Evolutionary conservation across 208 protist species (phyloP).

Genomic region (Leishmania tropica): DNA sequence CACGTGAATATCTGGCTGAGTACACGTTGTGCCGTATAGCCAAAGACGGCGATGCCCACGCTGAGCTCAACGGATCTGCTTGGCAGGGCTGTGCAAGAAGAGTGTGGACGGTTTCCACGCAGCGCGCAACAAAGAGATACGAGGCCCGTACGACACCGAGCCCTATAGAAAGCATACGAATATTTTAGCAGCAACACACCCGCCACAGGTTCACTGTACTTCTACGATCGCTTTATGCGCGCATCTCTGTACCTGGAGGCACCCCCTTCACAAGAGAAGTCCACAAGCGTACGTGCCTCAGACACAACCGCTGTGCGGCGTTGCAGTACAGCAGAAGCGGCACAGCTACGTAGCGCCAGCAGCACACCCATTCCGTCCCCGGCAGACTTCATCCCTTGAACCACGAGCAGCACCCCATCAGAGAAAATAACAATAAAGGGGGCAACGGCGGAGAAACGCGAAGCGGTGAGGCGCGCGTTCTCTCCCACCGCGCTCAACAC

Average conservation of each 20-base stretch:
- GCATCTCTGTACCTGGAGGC: no score
- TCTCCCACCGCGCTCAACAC: no score
- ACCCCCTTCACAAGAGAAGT: background rate
- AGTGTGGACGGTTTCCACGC: background rate
- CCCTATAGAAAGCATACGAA: no score
- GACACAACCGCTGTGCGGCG: background rate
- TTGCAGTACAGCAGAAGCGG: background rate
- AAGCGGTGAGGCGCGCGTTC: background rate
- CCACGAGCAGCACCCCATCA: background rate
- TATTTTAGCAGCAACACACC: background rate
- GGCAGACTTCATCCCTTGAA: background rate
- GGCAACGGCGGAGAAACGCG: no score
- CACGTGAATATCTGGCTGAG: no score
- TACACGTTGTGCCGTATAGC: no score
- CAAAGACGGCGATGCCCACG: background rate
- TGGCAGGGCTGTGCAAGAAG: background rate
- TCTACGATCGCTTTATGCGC: no score
- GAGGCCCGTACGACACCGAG: no score
- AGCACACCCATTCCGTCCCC: background rate
- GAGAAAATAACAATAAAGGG: background rate
- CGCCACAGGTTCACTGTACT: background rate
- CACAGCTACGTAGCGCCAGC: background rate
- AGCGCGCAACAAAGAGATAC: background rate
- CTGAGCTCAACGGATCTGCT: background rate
- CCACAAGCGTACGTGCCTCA: background rate